phyloP scores from a whole-genome alignment of 2,329 filamentous ascomycete genomes.

The Cladosporium sp. region DNA sequence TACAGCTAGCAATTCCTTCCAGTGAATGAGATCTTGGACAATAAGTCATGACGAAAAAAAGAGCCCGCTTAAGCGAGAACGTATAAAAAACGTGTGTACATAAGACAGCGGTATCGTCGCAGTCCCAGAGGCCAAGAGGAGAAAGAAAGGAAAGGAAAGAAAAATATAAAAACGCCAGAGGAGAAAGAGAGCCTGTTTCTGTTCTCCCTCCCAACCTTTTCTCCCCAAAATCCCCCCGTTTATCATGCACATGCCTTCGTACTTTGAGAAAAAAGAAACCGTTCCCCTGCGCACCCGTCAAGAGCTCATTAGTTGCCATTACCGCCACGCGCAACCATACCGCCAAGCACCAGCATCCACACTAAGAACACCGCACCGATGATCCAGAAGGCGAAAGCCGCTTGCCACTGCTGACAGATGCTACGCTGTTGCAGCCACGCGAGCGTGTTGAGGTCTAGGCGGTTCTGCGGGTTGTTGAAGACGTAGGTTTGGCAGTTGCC shows the following conservation, averaged over 20 bases:
- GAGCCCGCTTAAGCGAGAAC: neutral
- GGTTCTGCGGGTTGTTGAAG: constrained; percentile 47
- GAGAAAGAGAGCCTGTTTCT: constrained; percentile 9
- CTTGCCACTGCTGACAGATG: constrained; percentile 65
- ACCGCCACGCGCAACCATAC: constrained; percentile 34
- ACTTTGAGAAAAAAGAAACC: neutral
- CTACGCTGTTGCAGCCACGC: constrained; percentile 63
- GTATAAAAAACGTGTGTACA: neutral
- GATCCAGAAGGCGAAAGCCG: constrained; percentile 64
- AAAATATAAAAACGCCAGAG: neutral
- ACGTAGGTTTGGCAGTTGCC: constrained; percentile 61
- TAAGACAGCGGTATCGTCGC: neutral
- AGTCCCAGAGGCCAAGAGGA: neutral
- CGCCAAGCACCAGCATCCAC: constrained; percentile 64
- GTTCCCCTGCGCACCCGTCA: neutral
- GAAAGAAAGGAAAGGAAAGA: neutral
- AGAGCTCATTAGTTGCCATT: constrained; percentile 22
- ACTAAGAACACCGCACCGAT: constrained; percentile 63
- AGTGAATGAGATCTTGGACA: neutral
- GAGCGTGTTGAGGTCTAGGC: constrained; percentile 56
- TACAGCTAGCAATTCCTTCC: neutral
- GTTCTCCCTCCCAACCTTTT: neutral
- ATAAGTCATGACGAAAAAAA: neutral
- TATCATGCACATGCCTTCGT: constrained; percentile 12
- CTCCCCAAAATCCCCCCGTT: neutral